A percentile compares a stretch with the other conserved stretches of the same genome.
Evolutionary conservation across 768 basidiomycete species (phyloP).

Genomic region (Symmetrospora coprosmae): DNA sequence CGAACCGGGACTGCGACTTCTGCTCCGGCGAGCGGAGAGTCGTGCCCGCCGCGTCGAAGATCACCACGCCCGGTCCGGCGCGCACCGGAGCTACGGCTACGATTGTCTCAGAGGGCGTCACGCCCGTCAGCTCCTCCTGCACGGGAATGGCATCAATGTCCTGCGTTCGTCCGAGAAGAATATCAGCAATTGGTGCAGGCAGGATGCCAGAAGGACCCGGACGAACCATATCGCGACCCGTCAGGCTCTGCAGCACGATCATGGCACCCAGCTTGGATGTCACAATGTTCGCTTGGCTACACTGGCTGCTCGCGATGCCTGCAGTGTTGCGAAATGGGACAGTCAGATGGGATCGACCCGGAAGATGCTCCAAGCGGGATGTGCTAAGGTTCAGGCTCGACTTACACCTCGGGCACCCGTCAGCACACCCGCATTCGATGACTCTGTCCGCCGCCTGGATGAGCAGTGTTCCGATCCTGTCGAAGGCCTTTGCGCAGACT

Average conservation of each 20-base stretch:
- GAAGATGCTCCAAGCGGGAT: too few species aligned
- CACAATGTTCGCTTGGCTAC: slow-evolving; percentile 59
- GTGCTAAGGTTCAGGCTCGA: background rate
- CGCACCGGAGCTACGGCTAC: slow-evolving; percentile 10
- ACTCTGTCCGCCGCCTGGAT: slow-evolving; percentile 48
- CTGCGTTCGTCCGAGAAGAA: slow-evolving; percentile 43
- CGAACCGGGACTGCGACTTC: slow-evolving; percentile 1
- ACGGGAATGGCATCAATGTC: slow-evolving; percentile 38
- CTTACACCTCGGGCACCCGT: slow-evolving; percentile 60
- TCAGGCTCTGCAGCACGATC: slow-evolving; percentile 44
- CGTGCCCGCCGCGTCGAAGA: slow-evolving; percentile 8
- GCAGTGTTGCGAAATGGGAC: background rate
- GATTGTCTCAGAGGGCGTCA: slow-evolving; percentile 20
- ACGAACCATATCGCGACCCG: slow-evolving; percentile 9
- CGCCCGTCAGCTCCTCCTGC: slow-evolving; percentile 20
- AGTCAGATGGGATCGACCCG: too few species aligned
- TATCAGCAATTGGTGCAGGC: background rate
- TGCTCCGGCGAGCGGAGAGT: slow-evolving; percentile 9
- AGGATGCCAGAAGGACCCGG: background rate
- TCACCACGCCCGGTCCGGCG: slow-evolving; percentile 6
- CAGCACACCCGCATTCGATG: slow-evolving; percentile 50
- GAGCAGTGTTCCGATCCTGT: slow-evolving; percentile 52
- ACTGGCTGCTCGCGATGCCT: slow-evolving; percentile 58
- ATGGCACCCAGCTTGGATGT: slow-evolving; percentile 61
- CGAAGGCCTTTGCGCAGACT: slow-evolving; percentile 63